A percentile compares a stretch with the other conserved stretches of the same genome.
These are phyloP conservation scores for Hypholoma sublateritium DNA, from an alignment of 768 basidiomycete species.

Conservation along the genomic window DNA sequence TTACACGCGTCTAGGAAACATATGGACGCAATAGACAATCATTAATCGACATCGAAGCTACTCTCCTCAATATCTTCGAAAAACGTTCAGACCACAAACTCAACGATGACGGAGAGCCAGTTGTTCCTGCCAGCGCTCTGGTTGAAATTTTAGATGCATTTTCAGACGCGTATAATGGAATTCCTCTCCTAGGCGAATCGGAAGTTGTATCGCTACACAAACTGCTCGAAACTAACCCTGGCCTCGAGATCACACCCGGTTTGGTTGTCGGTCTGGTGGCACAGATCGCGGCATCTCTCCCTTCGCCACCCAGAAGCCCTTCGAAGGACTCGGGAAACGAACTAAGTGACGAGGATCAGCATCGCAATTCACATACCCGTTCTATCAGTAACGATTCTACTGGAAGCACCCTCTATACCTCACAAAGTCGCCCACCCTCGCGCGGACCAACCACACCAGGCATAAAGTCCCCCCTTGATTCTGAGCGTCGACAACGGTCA, in stretches of 20 bases:
- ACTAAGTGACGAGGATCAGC: constrained; percentile 38
- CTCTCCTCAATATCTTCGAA: constrained; percentile 66
- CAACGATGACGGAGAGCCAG: constrained; percentile 59
- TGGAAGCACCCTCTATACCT: constrained; percentile 37
- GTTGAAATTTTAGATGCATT: constrained; percentile 69
- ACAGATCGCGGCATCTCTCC: constrained; percentile 42
- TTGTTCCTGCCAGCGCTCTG: constrained; percentile 70
- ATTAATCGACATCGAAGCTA: constrained; percentile 66
- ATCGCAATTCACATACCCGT: constrained; percentile 27
- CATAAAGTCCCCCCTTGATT: constrained; percentile 63
- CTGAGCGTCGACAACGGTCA: constrained; percentile 66
- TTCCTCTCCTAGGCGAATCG: constrained; percentile 61
- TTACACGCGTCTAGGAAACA: constrained; percentile 17
- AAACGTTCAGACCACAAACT: constrained; percentile 59
- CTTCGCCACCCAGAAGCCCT: constrained; percentile 41
- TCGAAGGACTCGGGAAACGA: constrained; percentile 30
- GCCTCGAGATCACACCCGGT: constrained; percentile 67
- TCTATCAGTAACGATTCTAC: constrained; percentile 59
- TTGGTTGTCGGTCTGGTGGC: constrained; percentile 67
- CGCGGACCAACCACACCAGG: constrained; percentile 49
- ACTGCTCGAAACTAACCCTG: constrained; percentile 58
- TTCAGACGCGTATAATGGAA: constrained; percentile 55
- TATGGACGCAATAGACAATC: constrained; percentile 70
- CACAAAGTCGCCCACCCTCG: constrained; percentile 52
- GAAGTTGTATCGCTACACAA: constrained; percentile 62